These are phyloP conservation scores for Terana coerulea DNA, from an alignment of 768 basidiomycete genomes.

Conservation along the genomic window DNA sequence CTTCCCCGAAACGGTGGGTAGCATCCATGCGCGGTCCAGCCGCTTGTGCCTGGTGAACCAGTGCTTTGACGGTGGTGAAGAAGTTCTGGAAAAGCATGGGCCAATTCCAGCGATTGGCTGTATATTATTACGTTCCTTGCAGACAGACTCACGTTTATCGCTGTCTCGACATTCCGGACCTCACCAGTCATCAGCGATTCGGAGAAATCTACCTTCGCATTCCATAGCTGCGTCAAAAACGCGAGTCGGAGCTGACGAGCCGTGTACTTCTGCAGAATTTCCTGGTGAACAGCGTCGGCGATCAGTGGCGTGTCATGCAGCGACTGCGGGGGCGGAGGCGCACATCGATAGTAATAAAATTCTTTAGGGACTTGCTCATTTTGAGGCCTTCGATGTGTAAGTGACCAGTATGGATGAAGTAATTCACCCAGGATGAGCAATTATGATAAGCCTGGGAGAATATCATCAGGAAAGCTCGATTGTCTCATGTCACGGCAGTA, in stretches of 20 bases:
- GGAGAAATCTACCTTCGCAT: conserved; percentile 90
- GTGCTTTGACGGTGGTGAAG: conserved; percentile 83
- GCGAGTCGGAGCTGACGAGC: conserved; percentile 88
- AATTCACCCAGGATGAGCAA: conserved; percentile 94
- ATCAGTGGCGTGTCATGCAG: neutral
- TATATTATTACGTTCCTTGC: too few species aligned
- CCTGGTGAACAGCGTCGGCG: conserved; percentile 57
- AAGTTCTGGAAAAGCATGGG: conserved; percentile 73
- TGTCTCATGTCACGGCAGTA: too few species aligned
- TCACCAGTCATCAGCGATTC: conserved; percentile 86
- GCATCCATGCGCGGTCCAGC: conserved; percentile 52
- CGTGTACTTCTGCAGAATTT: conserved; percentile 78
- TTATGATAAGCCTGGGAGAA: conserved; percentile 80
- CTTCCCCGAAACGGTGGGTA: conserved; percentile 58
- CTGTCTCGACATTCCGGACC: conserved; percentile 78
- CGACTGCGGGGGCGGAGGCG: conserved; percentile 29
- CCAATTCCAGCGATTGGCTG: too few species aligned
- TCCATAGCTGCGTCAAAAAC: conserved; percentile 91
- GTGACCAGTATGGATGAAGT: conserved; percentile 98
- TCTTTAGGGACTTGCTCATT: conserved; percentile 99
- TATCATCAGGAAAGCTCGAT: too few species aligned
- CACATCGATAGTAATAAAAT: conserved; percentile 96
- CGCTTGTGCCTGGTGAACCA: conserved; percentile 54
- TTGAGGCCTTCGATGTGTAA: conserved; percentile 97
- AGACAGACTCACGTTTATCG: conserved; percentile 86